These are phyloP conservation scores for Verbascum thapsus DNA, from an alignment of 257 asterid species.

Conservation along the genomic window DNA sequence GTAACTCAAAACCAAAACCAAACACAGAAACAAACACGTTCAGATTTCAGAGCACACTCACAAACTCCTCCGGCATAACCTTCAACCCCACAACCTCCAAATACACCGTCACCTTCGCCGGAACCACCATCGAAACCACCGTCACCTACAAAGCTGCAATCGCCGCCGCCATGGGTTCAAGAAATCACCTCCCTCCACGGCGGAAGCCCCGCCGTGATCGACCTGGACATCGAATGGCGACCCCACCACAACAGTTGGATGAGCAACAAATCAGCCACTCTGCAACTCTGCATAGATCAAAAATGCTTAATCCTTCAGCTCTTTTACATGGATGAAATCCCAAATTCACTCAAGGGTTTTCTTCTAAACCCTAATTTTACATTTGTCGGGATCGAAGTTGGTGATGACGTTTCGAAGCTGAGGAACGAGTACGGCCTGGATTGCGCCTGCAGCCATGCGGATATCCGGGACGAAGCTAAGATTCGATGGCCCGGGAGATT, in stretches of 20 bases:
- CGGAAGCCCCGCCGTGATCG: constrained; percentile 44
- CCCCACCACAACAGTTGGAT: constrained; percentile 33
- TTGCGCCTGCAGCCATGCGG: constrained; percentile 39
- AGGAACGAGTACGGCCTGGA: constrained; percentile 52
- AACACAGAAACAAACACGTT: not conserved
- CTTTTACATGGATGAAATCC: constrained; percentile 59
- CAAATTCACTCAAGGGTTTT: constrained; percentile 36
- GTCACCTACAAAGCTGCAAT: constrained; percentile 48
- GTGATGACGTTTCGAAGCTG: constrained; percentile 50
- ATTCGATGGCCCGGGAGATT: constrained; percentile 51
- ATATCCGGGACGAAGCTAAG: constrained; percentile 44
- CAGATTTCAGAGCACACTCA: not conserved
- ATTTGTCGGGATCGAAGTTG: constrained; percentile 65
- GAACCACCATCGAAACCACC: constrained; percentile 59
- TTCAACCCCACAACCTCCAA: constrained; percentile 37
- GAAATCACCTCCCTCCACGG: constrained; percentile 37
- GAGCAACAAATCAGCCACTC: constrained; percentile 70
- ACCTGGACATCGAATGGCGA: constrained; percentile 74
- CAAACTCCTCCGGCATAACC: constrained; percentile 25
- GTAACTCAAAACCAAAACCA: not conserved
- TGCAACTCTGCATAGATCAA: constrained; percentile 55
- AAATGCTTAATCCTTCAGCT: constrained; percentile 69
- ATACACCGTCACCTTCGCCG: constrained; percentile 43
- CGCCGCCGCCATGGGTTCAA: constrained; percentile 47
- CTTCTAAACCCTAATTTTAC: constrained; percentile 49